phyloP scores from a whole-genome alignment of 2,329 filamentous ascomycete species.

The Aureobasidium namibiae region DNA sequence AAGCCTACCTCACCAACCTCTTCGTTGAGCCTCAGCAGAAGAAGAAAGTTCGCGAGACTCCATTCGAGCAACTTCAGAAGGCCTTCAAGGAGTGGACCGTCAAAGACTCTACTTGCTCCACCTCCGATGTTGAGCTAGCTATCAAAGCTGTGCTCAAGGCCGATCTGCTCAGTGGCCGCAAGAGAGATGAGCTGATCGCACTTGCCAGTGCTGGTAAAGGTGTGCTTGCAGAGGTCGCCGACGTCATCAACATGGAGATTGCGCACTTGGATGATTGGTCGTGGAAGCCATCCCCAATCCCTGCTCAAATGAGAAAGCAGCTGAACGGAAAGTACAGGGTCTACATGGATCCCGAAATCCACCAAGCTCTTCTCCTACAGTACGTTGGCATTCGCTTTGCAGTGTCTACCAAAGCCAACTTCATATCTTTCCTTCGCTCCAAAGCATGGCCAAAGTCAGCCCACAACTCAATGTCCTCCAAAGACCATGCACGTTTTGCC shows the following conservation, averaged over 20 bases:
- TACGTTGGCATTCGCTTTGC: slow-evolving; percentile 47
- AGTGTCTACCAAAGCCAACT: slow-evolving; percentile 37
- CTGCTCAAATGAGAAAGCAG: slow-evolving; percentile 44
- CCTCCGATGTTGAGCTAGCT: slow-evolving; percentile 33
- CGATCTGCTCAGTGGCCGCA: slow-evolving; percentile 46
- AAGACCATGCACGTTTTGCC: slow-evolving; percentile 34
- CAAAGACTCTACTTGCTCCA: slow-evolving; percentile 29
- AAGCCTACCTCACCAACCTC: slow-evolving; percentile 42
- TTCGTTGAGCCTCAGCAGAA: slow-evolving; percentile 31
- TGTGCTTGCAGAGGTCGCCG: slow-evolving; percentile 46
- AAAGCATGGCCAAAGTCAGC: slow-evolving; percentile 35
- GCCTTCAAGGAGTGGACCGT: slow-evolving; percentile 19
- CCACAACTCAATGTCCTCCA: slow-evolving; percentile 25
- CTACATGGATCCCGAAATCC: slow-evolving; percentile 51
- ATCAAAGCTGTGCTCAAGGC: slow-evolving; percentile 43
- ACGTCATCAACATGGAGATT: slow-evolving; percentile 51
- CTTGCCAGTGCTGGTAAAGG: slow-evolving; percentile 39
- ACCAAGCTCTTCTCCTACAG: slow-evolving; percentile 48
- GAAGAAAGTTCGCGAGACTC: slow-evolving; percentile 4
- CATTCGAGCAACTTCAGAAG: slow-evolving; percentile 27
- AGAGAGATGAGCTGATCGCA: slow-evolving; percentile 42
- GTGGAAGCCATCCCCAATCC: slow-evolving; percentile 40
- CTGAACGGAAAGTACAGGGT: slow-evolving; percentile 52
- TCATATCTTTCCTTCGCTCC: slow-evolving; percentile 29
- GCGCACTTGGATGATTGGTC: slow-evolving; percentile 43